Conservation (phyloP, 345 rosid genomes). For the Populus nigra region DNA sequence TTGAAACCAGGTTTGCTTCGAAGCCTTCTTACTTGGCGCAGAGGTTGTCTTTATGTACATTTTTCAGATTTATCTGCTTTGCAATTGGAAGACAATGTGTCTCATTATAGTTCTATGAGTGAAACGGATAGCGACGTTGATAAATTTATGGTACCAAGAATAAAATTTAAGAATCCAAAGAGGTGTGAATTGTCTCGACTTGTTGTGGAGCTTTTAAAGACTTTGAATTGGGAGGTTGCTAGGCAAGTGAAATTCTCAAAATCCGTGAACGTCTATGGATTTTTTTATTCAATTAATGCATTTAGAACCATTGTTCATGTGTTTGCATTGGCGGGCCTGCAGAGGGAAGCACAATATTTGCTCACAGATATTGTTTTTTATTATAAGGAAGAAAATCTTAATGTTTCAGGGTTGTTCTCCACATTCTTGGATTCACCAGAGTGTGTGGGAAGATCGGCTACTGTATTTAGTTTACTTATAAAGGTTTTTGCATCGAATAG, state of each 20-base stretch:
- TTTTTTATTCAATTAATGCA: slow-evolving; percentile 28
- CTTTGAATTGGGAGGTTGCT: slow-evolving; percentile 43
- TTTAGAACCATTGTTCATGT: slow-evolving; percentile 35
- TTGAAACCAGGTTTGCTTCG: slow-evolving; percentile 14
- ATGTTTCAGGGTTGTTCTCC: slow-evolving; percentile 35
- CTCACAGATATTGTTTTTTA: slow-evolving; percentile 39
- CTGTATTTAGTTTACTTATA: slow-evolving; percentile 38
- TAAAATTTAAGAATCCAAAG: not conserved
- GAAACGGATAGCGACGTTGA: not conserved
- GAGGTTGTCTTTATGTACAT: slow-evolving; percentile 12
- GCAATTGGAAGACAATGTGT: slow-evolving; percentile 31
- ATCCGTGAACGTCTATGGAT: slow-evolving; percentile 28
- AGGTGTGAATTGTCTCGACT: slow-evolving; percentile 21
- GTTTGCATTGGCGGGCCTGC: slow-evolving; percentile 33
- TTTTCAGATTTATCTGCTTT: slow-evolving; percentile 30
- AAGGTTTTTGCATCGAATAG: slow-evolving; percentile 49
- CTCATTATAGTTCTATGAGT: slow-evolving; percentile 21
- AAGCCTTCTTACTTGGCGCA: not conserved
- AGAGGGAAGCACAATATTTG: slow-evolving; percentile 39
- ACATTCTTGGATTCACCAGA: slow-evolving; percentile 32
- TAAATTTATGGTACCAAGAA: slow-evolving; percentile 3
- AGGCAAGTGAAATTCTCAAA: slow-evolving; percentile 27
- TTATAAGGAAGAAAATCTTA: slow-evolving; percentile 26
- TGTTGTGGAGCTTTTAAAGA: slow-evolving; percentile 41
- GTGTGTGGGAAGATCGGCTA: slow-evolving; percentile 16